Base-by-base conservation (phyloP, 306 rosid species). In the Lagenaria siceraria region DNA sequence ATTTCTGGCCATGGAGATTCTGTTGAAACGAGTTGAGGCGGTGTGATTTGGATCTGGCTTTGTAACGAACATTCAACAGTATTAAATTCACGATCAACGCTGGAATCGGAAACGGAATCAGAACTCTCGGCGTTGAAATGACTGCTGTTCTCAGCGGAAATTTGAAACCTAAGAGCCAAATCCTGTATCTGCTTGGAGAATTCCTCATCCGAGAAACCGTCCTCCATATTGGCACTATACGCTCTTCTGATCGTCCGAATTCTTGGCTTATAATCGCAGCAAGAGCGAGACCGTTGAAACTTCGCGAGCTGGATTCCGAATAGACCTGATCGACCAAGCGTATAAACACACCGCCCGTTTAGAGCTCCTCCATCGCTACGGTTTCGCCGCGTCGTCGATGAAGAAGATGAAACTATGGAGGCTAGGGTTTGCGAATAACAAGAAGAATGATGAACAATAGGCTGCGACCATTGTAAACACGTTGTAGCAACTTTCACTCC, bases 131-230 rank as follows among this genome's bases (percentile, higher is more conserved):
- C 51, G 55, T 77, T 36, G 24, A 31, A 21, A 59, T 58, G 22
- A 15, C 7, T 8, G 29, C 21, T 70, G 21, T 70, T 46, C 58
- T 42, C 71, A 2, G 25, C 36, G 71, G 71, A 59, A 17, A 48
- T 10, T 35, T 90, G 92, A 80, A 90, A 92, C 21, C 87, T 79
- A 10, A 89, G 78, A 0, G 92, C 86, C 59, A 92, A 77, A 27
- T 95, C 97, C 25, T 87, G 96, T 22, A 92, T 88, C 74, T 87
- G 88, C 84, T 88, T 90, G 0, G 90, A 87, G 83, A 92, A 90
- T 56, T 92, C 97, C 33, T 95, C 99, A n/a, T 90, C 96, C 0
- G 97, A 90, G 77, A 87, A 92, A 0, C 89, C 81, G 13, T 88
- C 87, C 2, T 84, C 86, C 5, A 87, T 74, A 87, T 82, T 84